A percentile compares a stretch with the other conserved stretches of the same genome.
Conservation (phyloP, 2,329 filamentous ascomycete genomes). For the Endocalyx cinctus region DNA sequence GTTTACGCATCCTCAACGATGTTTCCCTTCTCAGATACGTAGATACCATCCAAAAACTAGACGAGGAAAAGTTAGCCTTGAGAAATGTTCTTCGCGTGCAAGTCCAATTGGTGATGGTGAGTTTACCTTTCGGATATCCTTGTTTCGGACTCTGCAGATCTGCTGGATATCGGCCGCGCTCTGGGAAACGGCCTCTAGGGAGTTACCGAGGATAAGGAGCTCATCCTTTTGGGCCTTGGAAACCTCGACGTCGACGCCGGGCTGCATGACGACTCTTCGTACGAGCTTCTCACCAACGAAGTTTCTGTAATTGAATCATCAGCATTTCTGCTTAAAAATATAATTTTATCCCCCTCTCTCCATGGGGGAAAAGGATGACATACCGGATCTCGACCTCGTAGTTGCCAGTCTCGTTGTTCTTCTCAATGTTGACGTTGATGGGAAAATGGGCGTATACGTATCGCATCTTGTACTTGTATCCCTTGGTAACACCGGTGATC, state of each 20-base stretch:
- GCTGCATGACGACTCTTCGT: slow-evolving; percentile 81
- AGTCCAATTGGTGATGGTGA: neutral
- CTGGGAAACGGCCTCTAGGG: slow-evolving; percentile 94
- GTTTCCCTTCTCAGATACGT: slow-evolving; percentile 99
- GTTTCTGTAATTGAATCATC: slow-evolving; percentile 58
- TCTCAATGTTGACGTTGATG: slow-evolving; percentile 99
- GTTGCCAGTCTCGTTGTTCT: slow-evolving; percentile 85
- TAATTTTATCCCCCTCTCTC: slow-evolving; percentile 1
- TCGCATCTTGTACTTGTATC: slow-evolving; percentile 99
- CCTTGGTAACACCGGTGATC: slow-evolving; percentile 96
- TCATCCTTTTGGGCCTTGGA: slow-evolving; percentile 97
- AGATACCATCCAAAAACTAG: slow-evolving; percentile 99
- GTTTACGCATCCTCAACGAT: slow-evolving; percentile 65
- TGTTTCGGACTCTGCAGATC: slow-evolving; percentile 99
- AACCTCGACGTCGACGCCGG: slow-evolving; percentile 84
- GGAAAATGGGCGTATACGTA: slow-evolving; percentile 99
- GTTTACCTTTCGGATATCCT: slow-evolving; percentile 99
- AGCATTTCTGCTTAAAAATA: slow-evolving; percentile 20
- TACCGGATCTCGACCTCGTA: slow-evolving; percentile 97
- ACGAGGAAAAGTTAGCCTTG: slow-evolving; percentile 20
- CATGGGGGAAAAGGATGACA: slow-evolving; percentile 28
- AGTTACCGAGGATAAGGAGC: slow-evolving; percentile 90
- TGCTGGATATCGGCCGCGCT: slow-evolving; percentile 99
- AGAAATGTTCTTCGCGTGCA: too few relatives aligned
- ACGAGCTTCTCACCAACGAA: slow-evolving; percentile 99